Conservation (phyloP, 2,329 filamentous ascomycete species). For the Eutypella sp. region DNA sequence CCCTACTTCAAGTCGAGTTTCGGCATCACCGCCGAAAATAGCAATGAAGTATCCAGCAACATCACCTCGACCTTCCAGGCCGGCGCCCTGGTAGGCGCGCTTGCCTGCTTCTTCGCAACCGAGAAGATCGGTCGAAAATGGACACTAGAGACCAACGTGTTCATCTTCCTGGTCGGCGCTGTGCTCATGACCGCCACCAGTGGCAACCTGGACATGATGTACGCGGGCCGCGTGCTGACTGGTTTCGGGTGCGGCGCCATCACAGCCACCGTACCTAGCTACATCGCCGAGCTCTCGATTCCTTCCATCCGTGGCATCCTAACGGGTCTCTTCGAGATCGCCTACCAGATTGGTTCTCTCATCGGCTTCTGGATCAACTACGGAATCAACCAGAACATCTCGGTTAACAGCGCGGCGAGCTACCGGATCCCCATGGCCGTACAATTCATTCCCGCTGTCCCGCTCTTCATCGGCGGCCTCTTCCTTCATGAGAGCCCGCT, state of each 20-base stretch:
- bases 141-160: conserved; percentile 42
- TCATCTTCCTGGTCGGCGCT: conserved; percentile 40
- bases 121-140: conserved; percentile 46
- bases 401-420: conserved; percentile 25
- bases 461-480: conserved; percentile 40
- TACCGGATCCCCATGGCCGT: conserved; percentile 48
- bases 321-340: conserved; percentile 48
- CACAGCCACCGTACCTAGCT: conserved; percentile 56
- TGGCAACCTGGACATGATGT: conserved; percentile 40
- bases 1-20: conserved; percentile 43
- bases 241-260: conserved; percentile 54
- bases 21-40: conserved; percentile 29
- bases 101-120: conserved; percentile 42
- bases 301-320: conserved; percentile 54
- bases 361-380: conserved; percentile 50
- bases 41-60: conserved; percentile 37
- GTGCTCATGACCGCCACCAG: conserved; percentile 38
- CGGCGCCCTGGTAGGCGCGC: conserved; percentile 48
- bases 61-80: conserved; percentile 45
- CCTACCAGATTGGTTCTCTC: conserved; percentile 47
- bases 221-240: conserved; percentile 52
- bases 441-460: conserved; percentile 37
- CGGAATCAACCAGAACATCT: conserved; percentile 36
- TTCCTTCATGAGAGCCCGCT: conserved; percentile 36
- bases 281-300: conserved; percentile 58